A percentile compares a stretch with the other conserved stretches of the same genome.
Evolutionary conservation across 441 rosid genomes (phyloP).

Genomic region (Gossypium davidsonii): DNA sequence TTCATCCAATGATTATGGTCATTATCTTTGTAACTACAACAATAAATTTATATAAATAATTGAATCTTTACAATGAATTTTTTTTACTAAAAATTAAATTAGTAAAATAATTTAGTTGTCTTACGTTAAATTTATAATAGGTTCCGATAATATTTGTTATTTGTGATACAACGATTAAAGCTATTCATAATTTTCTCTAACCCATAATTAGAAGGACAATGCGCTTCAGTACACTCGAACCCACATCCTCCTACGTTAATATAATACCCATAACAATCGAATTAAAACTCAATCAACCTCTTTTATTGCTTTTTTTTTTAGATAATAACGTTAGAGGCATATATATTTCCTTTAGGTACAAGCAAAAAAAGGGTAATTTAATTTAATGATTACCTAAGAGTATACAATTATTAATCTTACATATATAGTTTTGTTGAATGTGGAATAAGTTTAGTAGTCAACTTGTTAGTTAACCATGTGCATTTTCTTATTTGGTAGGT

Average conservation of each 20-base stretch:
- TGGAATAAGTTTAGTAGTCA: neutral
- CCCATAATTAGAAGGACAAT: too few relatives aligned
- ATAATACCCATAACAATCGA: too few relatives aligned
- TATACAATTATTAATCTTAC: neutral
- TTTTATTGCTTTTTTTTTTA: too few relatives aligned
- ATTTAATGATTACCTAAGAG: neutral
- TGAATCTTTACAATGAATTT: neutral
- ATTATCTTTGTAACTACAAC: neutral
- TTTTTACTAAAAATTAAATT: too few relatives aligned
- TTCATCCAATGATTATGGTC: neutral
- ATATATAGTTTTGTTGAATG: neutral
- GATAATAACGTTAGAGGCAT: neutral
- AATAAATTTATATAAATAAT: too few relatives aligned
- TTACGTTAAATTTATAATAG: too few relatives aligned
- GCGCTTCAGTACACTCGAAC: accelerated
- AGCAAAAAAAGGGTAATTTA: neutral
- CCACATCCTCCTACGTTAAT: accelerated
- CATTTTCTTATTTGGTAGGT: too few relatives aligned
- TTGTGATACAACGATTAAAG: too few relatives aligned
- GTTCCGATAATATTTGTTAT: too few relatives aligned
- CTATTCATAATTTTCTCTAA: too few relatives aligned
- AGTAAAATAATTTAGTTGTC: too few relatives aligned
- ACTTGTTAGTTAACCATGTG: too few relatives aligned
- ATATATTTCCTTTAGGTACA: neutral
- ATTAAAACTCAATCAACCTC: accelerated